These are phyloP conservation scores for Davidsoniella neocaledoniae DNA, from an alignment of 2,329 filamentous ascomycete species.

Conservation along the genomic window DNA sequence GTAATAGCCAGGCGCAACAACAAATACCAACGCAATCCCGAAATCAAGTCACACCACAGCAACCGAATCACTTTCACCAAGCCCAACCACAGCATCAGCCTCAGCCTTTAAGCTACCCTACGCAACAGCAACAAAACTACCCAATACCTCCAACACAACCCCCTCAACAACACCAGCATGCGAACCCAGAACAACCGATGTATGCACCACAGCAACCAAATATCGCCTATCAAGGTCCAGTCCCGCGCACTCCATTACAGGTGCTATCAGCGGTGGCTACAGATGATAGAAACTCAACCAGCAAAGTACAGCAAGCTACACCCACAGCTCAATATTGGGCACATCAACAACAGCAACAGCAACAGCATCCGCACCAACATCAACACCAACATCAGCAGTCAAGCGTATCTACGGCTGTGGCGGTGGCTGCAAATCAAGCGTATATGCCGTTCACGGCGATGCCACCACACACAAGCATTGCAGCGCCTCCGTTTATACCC, in stretches of 20 bases:
- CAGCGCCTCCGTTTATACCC: neutral
- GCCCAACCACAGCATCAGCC: no score
- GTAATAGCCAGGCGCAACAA: no score
- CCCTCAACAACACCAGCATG: no score
- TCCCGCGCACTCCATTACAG: constrained; percentile 7
- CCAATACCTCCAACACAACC: no score
- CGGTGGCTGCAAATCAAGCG: neutral
- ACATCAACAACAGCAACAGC: neutral
- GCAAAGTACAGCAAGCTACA: neutral
- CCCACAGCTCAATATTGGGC: neutral
- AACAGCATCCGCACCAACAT: neutral
- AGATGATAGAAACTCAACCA: neutral
- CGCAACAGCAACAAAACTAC: no score
- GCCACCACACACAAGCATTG: neutral
- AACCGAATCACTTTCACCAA: no score
- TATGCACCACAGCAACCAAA: no score
- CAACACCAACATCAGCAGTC: neutral
- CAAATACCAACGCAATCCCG: no score
- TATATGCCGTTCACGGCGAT: neutral
- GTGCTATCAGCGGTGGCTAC: constrained; percentile 9
- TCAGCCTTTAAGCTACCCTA: no score
- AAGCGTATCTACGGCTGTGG: neutral
- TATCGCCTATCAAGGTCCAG: no score
- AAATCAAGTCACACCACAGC: no score
- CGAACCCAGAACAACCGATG: no score